Evolutionary conservation across 2,329 filamentous ascomycete species (phyloP), one percentile per base, ranked within the genome.

Genomic region (Aspergillus terreus): DNA sequence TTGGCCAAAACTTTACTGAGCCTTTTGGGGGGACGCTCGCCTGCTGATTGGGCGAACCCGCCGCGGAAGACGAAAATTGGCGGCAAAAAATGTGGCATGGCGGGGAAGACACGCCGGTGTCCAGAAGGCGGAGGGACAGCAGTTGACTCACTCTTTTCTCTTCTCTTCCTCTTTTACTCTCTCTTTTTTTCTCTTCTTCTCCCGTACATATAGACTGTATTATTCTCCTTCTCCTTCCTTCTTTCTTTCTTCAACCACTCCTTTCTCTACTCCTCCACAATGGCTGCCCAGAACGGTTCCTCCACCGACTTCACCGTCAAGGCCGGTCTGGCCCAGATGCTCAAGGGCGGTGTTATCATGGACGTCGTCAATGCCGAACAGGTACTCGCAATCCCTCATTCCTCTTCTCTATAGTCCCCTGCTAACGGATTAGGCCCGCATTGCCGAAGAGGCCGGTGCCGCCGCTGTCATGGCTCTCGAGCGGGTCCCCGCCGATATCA

Each of bases 341-440:
- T 97, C 75, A 96, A 97, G 81, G 94, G 94, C 70, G 94, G 94
- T 66, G 94, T 99, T 60, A 99, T 99, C 76, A 99, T 99, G 94
- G 94, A 99, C 75, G 94, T 97, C 52, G 90, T 95, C 58, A 90
- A 92, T 71, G 89, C 91, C 23, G 88, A 90, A 68, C 92, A 89
- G 78, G 84, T 84, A 70, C 19, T 19, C 4, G 6, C 23, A 23
- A 7, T 44, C 36, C 21, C 11, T 10, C 14, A 10, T 12, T 46
- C 15, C 21, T 19, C 27, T 17, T 14, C 40, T 4, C 42, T 7
- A 35, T n/a, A 7, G 33, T 36, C 33, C 46, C 30, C 33, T 23
- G 44, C 38, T 4, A 40, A 14, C 32, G 40, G 42, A 49, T 19
- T 46, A 95, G 79, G 92, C 94, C 57, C 90, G 90, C 76, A 96